These are phyloP conservation scores for Hanseniaspora mollemarum DNA, from an alignment of 805 yeast genomes.

Conservation along the genomic window DNA sequence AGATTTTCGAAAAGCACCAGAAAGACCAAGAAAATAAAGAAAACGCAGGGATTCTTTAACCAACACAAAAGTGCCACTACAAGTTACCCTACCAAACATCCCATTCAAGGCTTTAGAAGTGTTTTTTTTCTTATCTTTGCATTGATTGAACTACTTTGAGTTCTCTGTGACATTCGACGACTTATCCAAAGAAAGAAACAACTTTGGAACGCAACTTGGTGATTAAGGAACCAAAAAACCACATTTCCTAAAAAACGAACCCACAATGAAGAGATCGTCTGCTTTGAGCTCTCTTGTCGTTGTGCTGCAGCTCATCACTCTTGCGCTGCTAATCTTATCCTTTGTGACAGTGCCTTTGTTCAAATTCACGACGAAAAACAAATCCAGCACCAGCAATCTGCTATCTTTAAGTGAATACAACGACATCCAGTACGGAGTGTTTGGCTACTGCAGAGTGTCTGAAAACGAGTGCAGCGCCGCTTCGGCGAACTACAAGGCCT, in stretches of 20 bases:
- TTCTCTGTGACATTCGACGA: too few relatives aligned
- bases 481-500: slow-evolving; percentile 36
- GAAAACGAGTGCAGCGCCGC: slow-evolving; percentile 34
- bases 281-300: slow-evolving; percentile 32
- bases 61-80: too few relatives aligned
- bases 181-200: too few relatives aligned
- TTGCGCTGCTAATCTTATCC: slow-evolving; percentile 53
- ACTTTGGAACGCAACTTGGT: too few relatives aligned
- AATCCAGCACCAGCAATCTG: slow-evolving; percentile 25
- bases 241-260: neutral
- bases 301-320: slow-evolving; percentile 39
- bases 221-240: too few relatives aligned
- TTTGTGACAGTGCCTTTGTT: slow-evolving; percentile 53
- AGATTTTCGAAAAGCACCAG: too few relatives aligned
- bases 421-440: slow-evolving; percentile 45
- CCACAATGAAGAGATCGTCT: slow-evolving; percentile 7
- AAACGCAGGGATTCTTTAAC: too few relatives aligned
- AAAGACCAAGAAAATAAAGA: too few relatives aligned
- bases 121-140: too few relatives aligned
- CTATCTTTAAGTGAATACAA: slow-evolving; percentile 27
- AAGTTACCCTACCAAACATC: too few relatives aligned
- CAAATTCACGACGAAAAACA: slow-evolving; percentile 33
- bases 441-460: slow-evolving; percentile 47
- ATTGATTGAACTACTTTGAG: too few relatives aligned
- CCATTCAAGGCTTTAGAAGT: too few relatives aligned